phyloP scores from a whole-genome alignment of 345 rosid genomes.

The Euphorbia pulcherrima region DNA sequence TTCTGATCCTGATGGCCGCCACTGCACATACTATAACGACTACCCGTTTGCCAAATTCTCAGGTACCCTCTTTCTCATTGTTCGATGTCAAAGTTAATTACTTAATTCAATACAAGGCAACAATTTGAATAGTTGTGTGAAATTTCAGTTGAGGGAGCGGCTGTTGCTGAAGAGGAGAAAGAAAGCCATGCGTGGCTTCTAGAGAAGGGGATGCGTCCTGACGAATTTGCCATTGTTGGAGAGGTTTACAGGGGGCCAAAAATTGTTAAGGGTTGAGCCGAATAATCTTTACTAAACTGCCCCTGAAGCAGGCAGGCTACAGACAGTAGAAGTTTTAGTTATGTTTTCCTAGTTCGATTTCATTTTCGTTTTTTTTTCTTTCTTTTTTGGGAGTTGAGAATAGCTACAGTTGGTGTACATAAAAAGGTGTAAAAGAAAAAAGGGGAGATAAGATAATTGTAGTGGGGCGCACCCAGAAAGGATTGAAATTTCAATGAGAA shows the following conservation, averaged over 20 bases:
- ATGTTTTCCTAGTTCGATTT: background rate
- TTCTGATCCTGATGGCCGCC: conserved; percentile 64
- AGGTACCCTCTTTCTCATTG: conserved; percentile 35
- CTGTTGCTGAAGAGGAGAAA: conserved; percentile 47
- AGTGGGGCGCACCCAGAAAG: conserved; percentile 18
- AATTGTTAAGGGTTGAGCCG: conserved; percentile 13
- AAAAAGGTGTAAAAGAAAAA: conserved; percentile 8
- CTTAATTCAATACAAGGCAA: background rate
- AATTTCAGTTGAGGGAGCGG: conserved; percentile 38
- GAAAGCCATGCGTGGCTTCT: conserved; percentile 67
- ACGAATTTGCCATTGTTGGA: conserved; percentile 47
- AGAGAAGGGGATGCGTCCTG: conserved; percentile 54
- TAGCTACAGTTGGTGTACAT: conserved; percentile 25
- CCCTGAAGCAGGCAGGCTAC: conserved; percentile 14
- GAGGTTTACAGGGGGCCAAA: conserved; percentile 33
- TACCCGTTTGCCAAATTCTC: conserved; percentile 45
- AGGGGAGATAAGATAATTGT: conserved; percentile 8
- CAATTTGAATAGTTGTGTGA: background rate
- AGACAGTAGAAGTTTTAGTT: conserved; percentile 9
- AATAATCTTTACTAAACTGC: background rate
- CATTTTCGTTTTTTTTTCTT: background rate
- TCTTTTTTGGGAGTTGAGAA: background rate
- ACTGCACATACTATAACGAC: conserved; percentile 66
- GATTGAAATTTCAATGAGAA: conserved; percentile 7
- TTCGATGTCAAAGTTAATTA: no score